Evolutionary conservation across 2,329 filamentous ascomycete species (phyloP), one percentile per base, ranked within the genome.

Genomic region (Trichophyton schoenleinii): DNA sequence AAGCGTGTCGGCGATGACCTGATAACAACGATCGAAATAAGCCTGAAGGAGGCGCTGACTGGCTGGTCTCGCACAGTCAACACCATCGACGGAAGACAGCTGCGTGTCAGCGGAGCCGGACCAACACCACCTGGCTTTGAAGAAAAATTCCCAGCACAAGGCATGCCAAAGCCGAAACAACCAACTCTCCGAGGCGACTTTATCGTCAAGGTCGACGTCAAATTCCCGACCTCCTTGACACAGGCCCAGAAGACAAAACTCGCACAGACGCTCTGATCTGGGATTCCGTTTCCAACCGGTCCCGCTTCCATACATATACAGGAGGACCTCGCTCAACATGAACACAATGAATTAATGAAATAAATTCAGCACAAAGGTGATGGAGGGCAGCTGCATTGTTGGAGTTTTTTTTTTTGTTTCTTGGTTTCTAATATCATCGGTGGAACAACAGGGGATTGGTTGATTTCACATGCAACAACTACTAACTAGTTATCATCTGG

Each of bases 111-210:
- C 52, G 91, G 91, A 73, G 77, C 80, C 3, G 92, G 91, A 0
- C 92, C 92, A 0, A 97, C 92, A 5, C 87, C 88, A 62, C 91
- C 92, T 0, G 89, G 87, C 11, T 88, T 85, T 72, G 85, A 85
- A 68, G 91, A 96, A 66, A 79, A 80, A 36, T 99, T 88, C 71
- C 94, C 94, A 0, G 82, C 83, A 3, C 80, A 89, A n/a, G 94
- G 94, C 63, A 97, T 99, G 94, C 91, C 91, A 42, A 85, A 94
- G 69, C 89, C 89, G 64, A 97, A 96, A 81, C 92, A 91, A 72
- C 89, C 89, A 0, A 84, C 79, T 63, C 83, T 91, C 68, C 83
- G 92, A 61, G 94, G 94, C 25, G 90, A 96, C 71, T 89, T 99
- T 66, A 77, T 97, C 62, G 82, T 99, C 63, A 88, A 86, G 63